phyloP scores from a whole-genome alignment of 768 basidiomycete genomes.

The Mycena sanguinolenta region DNA sequence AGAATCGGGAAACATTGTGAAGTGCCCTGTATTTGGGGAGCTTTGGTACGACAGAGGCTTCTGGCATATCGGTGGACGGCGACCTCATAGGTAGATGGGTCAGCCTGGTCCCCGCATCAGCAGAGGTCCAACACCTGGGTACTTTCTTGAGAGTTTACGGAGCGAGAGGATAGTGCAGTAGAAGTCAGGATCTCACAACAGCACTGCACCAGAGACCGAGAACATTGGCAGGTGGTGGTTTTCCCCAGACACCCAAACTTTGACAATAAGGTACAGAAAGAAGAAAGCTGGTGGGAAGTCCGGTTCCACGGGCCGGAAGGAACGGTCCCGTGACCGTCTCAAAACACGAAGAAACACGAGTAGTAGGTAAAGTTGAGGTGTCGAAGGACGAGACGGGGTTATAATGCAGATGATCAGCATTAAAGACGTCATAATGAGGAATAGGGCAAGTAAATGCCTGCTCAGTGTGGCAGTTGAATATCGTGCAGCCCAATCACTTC shows the following conservation, averaged over 20 bases:
- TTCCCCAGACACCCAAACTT: background rate
- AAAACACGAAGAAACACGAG: too few species aligned
- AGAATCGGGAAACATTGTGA: background rate
- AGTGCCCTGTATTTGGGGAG: background rate
- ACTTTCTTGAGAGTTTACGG: background rate
- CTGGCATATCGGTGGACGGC: background rate
- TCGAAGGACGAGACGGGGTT: background rate
- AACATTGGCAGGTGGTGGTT: background rate
- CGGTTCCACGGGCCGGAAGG: background rate
- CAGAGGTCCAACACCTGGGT: background rate
- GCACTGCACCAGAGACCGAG: background rate
- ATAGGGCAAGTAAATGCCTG: background rate
- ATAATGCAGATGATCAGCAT: background rate
- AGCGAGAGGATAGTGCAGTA: background rate
- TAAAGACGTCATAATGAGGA: background rate
- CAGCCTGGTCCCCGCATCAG: background rate
- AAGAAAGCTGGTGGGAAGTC: background rate
- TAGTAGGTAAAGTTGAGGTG: background rate
- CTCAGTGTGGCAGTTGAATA: background rate
- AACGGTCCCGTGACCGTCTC: background rate
- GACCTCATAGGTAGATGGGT: background rate
- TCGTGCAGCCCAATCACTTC: background rate
- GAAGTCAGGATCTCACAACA: background rate
- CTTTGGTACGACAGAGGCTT: background rate
- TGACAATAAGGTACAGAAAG: background rate